Evolutionary conservation across 768 basidiomycete species (phyloP), one percentile per base, ranked within the genome.

Genomic region (Russula griseocarnosa): DNA sequence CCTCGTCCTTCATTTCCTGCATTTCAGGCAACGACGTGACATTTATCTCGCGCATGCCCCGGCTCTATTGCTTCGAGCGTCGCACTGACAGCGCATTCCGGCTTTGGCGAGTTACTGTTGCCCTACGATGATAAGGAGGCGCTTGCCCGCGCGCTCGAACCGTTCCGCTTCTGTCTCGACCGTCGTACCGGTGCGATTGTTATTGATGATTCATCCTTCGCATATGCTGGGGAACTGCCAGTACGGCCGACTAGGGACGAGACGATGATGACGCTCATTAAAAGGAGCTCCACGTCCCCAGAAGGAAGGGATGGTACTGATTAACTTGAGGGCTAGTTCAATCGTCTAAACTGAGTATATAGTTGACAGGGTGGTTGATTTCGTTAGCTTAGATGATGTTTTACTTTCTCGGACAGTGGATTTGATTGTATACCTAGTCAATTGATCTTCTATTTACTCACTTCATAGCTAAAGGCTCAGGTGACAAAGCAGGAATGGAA

Each of bases 1-100:
- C 20, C 55, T 82, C 8, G 68, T 75, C 55, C 56, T 85, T 18
- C 84, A 86, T 61, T 67, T 81, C 61, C 49, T 79, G 32, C 81
- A 84, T 34, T 47, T 36, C 50, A 53, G 53, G 20, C 11, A 36
- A 26, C 60, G 67, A 11, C 60, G 65, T 5, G n/a, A 56, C 10
- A 36, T 68, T n/a, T 61, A 59, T 50, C 59, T 69, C 40, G 20
- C 68, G 46, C 59, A 64, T 26, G 6, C 1, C 68, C 68, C 1
- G 68, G 68, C 20, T 38, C 62, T 18, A 59, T 69, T n/a, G 66
- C 10, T 3, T 61, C 63, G 0, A 13, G 32, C 8, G 28, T 67
- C 18, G 61, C 68, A 20, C 62, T 61, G 18, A 69, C 68, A 5
- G 32, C 66, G 26, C 66, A 59, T 36, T 69, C 68, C 1, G 68